Conservation (phyloP, 2,329 filamentous ascomycete species). For the Pseudopyrenochaeta lycopersici region DNA sequence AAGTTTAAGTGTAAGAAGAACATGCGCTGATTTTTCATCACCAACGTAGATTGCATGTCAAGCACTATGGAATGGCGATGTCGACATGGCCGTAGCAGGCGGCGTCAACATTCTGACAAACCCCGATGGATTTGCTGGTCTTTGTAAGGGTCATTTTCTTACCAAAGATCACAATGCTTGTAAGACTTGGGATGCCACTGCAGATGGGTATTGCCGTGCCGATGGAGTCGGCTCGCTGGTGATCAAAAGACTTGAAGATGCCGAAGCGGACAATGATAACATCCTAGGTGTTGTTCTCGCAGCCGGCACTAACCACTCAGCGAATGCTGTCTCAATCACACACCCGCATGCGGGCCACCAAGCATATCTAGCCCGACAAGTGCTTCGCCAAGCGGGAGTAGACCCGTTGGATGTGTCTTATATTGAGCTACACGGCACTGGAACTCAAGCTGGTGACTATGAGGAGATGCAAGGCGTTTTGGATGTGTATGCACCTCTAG, state of each 20-base stretch:
- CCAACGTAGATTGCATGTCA: conserved; percentile 31
- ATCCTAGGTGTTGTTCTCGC: conserved; percentile 44
- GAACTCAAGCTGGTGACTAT: conserved; percentile 41
- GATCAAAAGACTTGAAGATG: conserved; percentile 47
- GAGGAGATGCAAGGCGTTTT: conserved; percentile 35
- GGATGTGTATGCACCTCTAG: conserved; percentile 13
- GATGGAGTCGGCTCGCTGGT: conserved; percentile 42
- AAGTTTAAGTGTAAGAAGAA: not conserved
- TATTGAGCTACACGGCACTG: conserved; percentile 45
- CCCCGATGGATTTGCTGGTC: conserved; percentile 41
- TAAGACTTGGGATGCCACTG: conserved; percentile 43
- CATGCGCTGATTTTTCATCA: not conserved
- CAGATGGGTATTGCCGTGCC: conserved; percentile 43
- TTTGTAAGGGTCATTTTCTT: conserved; percentile 34
- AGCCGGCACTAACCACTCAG: conserved; percentile 44
- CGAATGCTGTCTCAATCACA: conserved; percentile 44
- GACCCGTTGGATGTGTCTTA: conserved; percentile 42
- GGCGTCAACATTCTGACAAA: conserved; percentile 37
- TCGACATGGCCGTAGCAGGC: conserved; percentile 36
- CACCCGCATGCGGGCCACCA: conserved; percentile 36
- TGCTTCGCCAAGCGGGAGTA: conserved; percentile 45
- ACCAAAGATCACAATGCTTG: conserved; percentile 33
- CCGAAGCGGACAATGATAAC: conserved; percentile 40
- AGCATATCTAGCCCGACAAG: conserved; percentile 16
- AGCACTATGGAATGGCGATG: conserved; percentile 38